A percentile compares a stretch with the other conserved stretches of the same genome.
Conservation (phyloP, 176 grass and related monocot genomes). For the Pontederia paniculata region DNA sequence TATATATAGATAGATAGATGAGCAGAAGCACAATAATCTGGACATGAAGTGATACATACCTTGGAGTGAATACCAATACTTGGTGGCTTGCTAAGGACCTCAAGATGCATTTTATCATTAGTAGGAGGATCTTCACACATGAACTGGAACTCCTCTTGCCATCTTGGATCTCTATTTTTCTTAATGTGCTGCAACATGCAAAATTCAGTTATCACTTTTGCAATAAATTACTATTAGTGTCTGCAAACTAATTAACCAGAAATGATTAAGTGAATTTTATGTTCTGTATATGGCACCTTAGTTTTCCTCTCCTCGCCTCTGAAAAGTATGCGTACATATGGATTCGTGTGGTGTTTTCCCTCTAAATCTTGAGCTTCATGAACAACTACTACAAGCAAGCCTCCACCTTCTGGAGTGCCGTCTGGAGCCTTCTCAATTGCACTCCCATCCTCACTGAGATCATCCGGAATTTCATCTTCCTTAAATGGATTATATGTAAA, state of each 20-base stretch:
- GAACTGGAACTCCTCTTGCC: slow-evolving; percentile 8
- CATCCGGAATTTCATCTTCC: slow-evolving; percentile 40
- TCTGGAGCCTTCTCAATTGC: slow-evolving; percentile 54
- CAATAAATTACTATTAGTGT: too few species aligned
- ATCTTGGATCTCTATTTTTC: slow-evolving; percentile 6
- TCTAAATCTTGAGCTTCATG: slow-evolving; percentile 84
- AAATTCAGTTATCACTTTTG: too few species aligned
- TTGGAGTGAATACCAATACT: slow-evolving; percentile 9
- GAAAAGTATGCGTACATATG: slow-evolving; percentile 51
- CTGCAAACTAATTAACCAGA: too few species aligned
- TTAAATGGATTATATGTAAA: slow-evolving; percentile 58
- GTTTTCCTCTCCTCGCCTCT: slow-evolving; percentile 70
- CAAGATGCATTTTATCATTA: slow-evolving; percentile 12
- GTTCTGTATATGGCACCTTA: slow-evolving; percentile 29
- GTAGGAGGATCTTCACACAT: slow-evolving; percentile 6
- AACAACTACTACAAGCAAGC: slow-evolving; percentile 54
- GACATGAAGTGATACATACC: background rate
- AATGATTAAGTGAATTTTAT: too few species aligned
- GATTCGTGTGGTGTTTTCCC: slow-evolving; percentile 85
- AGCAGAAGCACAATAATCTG: too few species aligned
- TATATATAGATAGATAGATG: too few species aligned
- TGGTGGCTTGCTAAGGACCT: slow-evolving; percentile 7
- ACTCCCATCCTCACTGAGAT: slow-evolving; percentile 45
- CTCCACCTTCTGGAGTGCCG: slow-evolving; percentile 60
- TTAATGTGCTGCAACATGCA: background rate